Conservation (phyloP, 2,329 filamentous ascomycete species). For the Cladophialophora yegresii region DNA sequence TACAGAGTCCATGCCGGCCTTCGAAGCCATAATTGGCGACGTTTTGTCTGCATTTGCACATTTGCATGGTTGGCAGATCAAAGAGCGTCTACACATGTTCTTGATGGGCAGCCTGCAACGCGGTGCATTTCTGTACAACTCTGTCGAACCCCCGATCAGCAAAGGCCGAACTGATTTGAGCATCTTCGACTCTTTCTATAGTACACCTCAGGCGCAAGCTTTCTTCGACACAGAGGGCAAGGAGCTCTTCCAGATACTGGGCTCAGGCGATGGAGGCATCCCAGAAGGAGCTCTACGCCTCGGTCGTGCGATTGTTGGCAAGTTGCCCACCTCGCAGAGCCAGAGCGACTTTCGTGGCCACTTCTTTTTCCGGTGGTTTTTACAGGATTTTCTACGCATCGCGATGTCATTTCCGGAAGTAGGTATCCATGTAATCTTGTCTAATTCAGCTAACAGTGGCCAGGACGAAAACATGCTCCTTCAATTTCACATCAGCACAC, state of each 20-base stretch:
- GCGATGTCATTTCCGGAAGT: slow-evolving; percentile 88
- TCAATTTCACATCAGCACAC: slow-evolving; percentile 89
- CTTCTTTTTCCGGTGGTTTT: slow-evolving; percentile 88
- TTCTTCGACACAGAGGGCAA: slow-evolving; percentile 84
- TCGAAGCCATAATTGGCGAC: slow-evolving; percentile 77
- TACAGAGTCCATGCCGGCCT: slow-evolving; percentile 70
- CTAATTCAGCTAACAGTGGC: slow-evolving; percentile 41
- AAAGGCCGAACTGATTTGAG: slow-evolving; percentile 54
- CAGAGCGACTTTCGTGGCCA: slow-evolving; percentile 77
- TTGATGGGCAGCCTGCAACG: slow-evolving; percentile 93
- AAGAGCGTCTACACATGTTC: slow-evolving; percentile 86
- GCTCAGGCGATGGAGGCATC: slow-evolving; percentile 73
- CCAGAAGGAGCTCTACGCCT: slow-evolving; percentile 83
- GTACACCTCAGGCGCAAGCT: slow-evolving; percentile 78
- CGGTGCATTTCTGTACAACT: slow-evolving; percentile 85
- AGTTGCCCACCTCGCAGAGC: slow-evolving; percentile 68
- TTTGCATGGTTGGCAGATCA: slow-evolving; percentile 86
- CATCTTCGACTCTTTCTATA: slow-evolving; percentile 63
- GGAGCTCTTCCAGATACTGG: slow-evolving; percentile 80
- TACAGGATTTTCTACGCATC: slow-evolving; percentile 80
- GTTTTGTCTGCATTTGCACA: slow-evolving; percentile 85
- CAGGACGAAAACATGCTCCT: slow-evolving; percentile 67
- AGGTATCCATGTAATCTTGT: slow-evolving; percentile 35
- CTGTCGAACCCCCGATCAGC: slow-evolving; percentile 71
- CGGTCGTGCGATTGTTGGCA: slow-evolving; percentile 77